Percentiles rank a stretch among this genome's conserved stretches.
Conservation (phyloP, 805 yeast genomes). For the Kluyveromyces nonfermentans region DNA sequence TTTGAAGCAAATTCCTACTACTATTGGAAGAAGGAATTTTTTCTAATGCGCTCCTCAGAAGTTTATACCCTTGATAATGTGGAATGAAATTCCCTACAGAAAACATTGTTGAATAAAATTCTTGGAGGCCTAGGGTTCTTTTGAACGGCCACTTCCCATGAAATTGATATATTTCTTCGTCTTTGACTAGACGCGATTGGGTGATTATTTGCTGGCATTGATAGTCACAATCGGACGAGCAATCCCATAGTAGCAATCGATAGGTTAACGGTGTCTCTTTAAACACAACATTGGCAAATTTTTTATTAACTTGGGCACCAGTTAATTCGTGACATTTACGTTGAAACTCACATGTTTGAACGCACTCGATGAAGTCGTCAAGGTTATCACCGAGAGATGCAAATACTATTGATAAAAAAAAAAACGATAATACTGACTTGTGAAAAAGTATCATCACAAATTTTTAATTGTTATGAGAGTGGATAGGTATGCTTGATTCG, state of each 20-base stretch:
- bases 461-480: too few relatives aligned
- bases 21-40: constrained; percentile 5
- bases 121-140: constrained; percentile 75
- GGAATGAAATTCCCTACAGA: constrained; percentile 64
- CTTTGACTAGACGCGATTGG: constrained; percentile 34
- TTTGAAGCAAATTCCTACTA: constrained; percentile 10
- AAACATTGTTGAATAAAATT: constrained; percentile 69
- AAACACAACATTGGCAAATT: constrained; percentile 15
- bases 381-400: constrained; percentile 58
- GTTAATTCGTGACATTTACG: constrained; percentile 16
- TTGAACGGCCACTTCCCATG: constrained; percentile 98
- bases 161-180: constrained; percentile 65
- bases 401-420: not conserved
- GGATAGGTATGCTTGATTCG: too few relatives aligned
- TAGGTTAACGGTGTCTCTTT: constrained; percentile 27
- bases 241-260: constrained; percentile 59
- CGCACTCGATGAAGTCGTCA: constrained; percentile 47
- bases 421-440: not conserved
- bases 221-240: constrained; percentile 80
- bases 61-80: constrained; percentile 41
- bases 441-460: not conserved
- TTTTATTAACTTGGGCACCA: constrained; percentile 17
- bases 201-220: constrained; percentile 81
- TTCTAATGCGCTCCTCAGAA: constrained; percentile 18
- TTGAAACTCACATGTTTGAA: constrained; percentile 37